phyloP scores from a whole-genome alignment of 495 filamentous ascomycete species.

The Aspergillus egyptiacus region DNA sequence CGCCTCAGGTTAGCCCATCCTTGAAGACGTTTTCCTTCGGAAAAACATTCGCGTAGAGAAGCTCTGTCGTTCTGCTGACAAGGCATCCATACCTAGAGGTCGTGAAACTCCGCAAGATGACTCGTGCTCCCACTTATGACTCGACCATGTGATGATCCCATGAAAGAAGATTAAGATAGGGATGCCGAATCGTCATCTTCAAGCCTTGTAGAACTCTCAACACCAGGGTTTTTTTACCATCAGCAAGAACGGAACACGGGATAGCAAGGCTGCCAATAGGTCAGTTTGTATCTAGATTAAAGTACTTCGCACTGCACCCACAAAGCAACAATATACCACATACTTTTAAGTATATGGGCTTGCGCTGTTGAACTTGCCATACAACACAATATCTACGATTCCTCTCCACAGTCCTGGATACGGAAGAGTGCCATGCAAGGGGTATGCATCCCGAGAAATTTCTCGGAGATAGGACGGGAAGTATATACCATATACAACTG shows the following conservation, averaged over 20 bases:
- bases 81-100: background rate
- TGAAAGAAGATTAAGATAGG: background rate
- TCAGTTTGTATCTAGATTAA: no score
- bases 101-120: slow-evolving; percentile 6
- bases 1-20: background rate
- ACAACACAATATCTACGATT: no score
- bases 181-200: background rate
- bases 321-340: no score
- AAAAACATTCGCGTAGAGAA: background rate
- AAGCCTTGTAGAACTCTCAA: background rate
- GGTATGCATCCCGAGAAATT: background rate
- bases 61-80: background rate
- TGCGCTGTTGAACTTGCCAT: background rate
- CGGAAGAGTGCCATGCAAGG: no score
- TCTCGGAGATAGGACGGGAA: slow-evolving; percentile 6
- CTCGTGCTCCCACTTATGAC: slow-evolving; percentile 3
- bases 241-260: background rate
- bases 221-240: background rate
- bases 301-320: no score
- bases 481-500: background rate
- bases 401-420: no score
- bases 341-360: no score
- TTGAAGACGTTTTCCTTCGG: background rate
- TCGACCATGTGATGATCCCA: slow-evolving; percentile 7
- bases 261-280: no score